Conservation (phyloP, 352 stramenopile species). For the Phytophthora litchii region DNA sequence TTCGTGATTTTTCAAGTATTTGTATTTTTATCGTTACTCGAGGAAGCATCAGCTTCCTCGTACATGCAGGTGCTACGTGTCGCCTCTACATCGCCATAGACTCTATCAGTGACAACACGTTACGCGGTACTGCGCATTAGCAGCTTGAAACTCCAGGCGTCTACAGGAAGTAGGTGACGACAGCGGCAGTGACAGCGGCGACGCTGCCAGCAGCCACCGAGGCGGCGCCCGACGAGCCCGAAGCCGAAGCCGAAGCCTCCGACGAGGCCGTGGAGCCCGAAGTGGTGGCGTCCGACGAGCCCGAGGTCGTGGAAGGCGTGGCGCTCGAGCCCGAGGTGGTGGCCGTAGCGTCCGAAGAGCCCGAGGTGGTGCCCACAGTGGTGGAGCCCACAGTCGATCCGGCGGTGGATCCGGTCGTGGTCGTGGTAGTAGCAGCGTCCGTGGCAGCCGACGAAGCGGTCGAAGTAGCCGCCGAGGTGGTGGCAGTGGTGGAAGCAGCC, state of each 20-base stretch:
- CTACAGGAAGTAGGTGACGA: conserved; percentile 45
- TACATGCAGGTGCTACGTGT: conserved; percentile 23
- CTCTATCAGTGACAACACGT: conserved; percentile 27
- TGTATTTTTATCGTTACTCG: conserved; percentile 31
- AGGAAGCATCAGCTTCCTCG: conserved; percentile 9
- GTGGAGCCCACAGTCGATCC: conserved; percentile 28
- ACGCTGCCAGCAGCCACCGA: conserved; percentile 38
- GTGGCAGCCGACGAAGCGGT: conserved; percentile 17
- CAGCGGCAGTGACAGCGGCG: conserved; percentile 30
- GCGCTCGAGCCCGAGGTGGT: conserved; percentile 22
- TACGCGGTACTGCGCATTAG: conserved; percentile 1
- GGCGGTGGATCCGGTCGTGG: conserved; percentile 11
- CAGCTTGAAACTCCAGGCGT: conserved; percentile 11
- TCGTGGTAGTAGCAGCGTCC: conserved; percentile 10
- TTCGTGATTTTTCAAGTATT: conserved; percentile 19
- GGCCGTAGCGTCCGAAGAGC: conserved; percentile 21
- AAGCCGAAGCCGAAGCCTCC: conserved; percentile 18
- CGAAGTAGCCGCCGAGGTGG: conserved; percentile 19
- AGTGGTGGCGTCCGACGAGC: conserved; percentile 18
- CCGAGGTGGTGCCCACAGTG: conserved; percentile 28
- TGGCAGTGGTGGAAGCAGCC: conserved; percentile 14
- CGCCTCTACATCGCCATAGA: conserved; percentile 10
- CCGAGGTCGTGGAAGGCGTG: conserved; percentile 20
- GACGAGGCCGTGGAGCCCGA: conserved; percentile 23
- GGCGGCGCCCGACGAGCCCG: conserved; percentile 37